These are phyloP conservation scores for Colletotrichum musicola DNA, from an alignment of 2,329 filamentous ascomycete species.

Conservation along the genomic window DNA sequence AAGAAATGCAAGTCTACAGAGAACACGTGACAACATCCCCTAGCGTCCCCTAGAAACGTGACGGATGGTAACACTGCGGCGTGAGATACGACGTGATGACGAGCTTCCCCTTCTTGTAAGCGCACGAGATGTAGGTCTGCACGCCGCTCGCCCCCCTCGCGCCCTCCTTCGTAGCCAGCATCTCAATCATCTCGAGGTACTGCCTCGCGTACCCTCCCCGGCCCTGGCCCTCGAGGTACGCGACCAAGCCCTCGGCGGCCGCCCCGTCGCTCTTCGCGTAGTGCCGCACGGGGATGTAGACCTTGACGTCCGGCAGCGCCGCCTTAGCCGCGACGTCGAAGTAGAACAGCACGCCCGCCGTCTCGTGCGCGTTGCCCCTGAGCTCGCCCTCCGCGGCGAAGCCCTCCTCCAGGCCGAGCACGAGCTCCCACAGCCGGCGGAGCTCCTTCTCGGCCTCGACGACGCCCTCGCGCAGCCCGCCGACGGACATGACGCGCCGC, in stretches of 20 bases:
- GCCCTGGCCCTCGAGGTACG: neutral
- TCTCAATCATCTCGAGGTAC: neutral
- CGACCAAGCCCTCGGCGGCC: neutral
- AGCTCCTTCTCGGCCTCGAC: constrained; percentile 36
- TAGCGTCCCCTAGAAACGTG: neutral
- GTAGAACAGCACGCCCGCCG: constrained; percentile 49
- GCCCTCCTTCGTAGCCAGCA: neutral
- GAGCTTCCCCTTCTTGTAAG: constrained; percentile 5
- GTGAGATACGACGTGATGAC: constrained; percentile 14
- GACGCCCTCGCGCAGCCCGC: constrained; percentile 30
- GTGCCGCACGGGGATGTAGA: constrained; percentile 51
- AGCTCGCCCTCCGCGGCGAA: constrained; percentile 22
- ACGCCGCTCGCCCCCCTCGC: neutral
- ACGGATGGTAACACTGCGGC: constrained; percentile 8
- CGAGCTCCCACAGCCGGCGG: constrained; percentile 36
- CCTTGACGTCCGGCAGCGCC: constrained; percentile 44
- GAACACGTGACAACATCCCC: neutral
- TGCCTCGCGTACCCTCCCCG: neutral
- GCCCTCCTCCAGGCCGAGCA: constrained; percentile 38
- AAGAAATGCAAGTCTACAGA: neutral
- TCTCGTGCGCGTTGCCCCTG: constrained; percentile 43
- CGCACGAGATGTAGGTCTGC: constrained; percentile 17
- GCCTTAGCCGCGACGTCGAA: constrained; percentile 43
- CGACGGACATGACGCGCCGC: constrained; percentile 42
- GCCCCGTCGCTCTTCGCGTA: constrained; percentile 43